Evolutionary conservation across 139 green algal genomes (phyloP), one percentile per base, ranked within the genome.

Genomic region (Trebouxia sp.): DNA sequence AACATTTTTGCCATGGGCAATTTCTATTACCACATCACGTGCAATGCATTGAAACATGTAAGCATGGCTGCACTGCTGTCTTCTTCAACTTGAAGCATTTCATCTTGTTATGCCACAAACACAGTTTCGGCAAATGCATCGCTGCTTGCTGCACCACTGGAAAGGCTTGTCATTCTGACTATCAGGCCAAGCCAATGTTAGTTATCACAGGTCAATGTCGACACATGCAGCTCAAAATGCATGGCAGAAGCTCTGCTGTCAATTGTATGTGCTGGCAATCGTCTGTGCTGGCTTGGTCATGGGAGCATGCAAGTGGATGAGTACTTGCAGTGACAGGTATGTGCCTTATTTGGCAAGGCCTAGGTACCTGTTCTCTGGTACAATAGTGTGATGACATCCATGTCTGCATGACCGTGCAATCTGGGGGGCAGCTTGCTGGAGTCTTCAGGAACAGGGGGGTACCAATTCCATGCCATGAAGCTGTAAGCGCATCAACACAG

Each of bases 351-450:
- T 32, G 7, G 10, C 24, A 67, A 38, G 22, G 55, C 10, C 8
- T 12, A 67, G 24, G 26, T 35, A 86, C 67, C 76, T 35, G 53
- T 66, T 6, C 83, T 75, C 67, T 84, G 75, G 62, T 79, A 84
- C n/a, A 87, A 56, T 41, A 87, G 58, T 20, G 83, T 84, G 26
- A 87, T 58, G 32, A 87, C 55, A 20, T 83, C 79, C 81, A 79
- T 84, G 80, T 81, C 76, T 35, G 83, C 83, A 42, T 87, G 83
- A 28, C 78, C 83, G 55, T 87, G 83, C 58, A 87, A 78, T 17
- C 83, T 67, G 30, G 82, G 82, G 35, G 82, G 82, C 51, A 80
- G 20, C 37, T 82, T 55, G 32, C 35, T 24, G 37, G 45, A 39
- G 8, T 77, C 32, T 24, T 77, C 53, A 37, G 20, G 56, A 45